Evolutionary conservation across 176 grass and related monocot genomes (phyloP).

Genomic region (Elymus sibiricus): DNA sequence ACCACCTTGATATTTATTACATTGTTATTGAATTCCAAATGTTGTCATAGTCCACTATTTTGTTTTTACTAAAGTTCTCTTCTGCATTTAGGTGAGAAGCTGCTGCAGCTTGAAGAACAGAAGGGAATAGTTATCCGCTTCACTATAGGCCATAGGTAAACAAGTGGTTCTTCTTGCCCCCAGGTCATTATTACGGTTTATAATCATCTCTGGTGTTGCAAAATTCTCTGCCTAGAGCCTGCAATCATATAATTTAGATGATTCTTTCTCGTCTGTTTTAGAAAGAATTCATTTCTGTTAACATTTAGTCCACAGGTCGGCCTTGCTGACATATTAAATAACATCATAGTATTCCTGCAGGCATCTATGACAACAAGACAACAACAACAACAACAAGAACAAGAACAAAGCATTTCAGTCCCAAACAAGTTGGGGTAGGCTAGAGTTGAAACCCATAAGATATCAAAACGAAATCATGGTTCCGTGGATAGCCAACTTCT

Average conservation of each 20-base stretch:
- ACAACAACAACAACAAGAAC: too few relatives aligned
- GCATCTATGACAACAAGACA: too few relatives aligned
- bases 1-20: not conserved
- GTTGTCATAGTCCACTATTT: not conserved
- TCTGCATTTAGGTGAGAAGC: slow-evolving; percentile 63
- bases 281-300: not conserved
- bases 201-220: not conserved
- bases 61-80: slow-evolving; percentile 22
- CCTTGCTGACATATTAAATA: not conserved
- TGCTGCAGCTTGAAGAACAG: slow-evolving; percentile 70
- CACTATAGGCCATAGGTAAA: slow-evolving; percentile 97
- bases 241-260: not conserved
- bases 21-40: not conserved
- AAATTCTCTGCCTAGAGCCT: slow-evolving; percentile 1
- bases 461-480: too few relatives aligned
- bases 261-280: not conserved
- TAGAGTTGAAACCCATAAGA: too few relatives aligned
- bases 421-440: too few relatives aligned
- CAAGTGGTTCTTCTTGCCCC: slow-evolving; percentile 23
- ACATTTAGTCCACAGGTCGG: not conserved
- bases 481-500: too few relatives aligned
- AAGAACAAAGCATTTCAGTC: too few relatives aligned
- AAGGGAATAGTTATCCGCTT: slow-evolving; percentile 95
- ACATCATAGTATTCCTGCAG: not conserved
- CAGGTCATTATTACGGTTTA: slow-evolving; percentile 6